Percentiles rank a stretch among this genome's conserved stretches.
Conservation (phyloP, 2,329 filamentous ascomycete species). For the Nemania sp. region DNA sequence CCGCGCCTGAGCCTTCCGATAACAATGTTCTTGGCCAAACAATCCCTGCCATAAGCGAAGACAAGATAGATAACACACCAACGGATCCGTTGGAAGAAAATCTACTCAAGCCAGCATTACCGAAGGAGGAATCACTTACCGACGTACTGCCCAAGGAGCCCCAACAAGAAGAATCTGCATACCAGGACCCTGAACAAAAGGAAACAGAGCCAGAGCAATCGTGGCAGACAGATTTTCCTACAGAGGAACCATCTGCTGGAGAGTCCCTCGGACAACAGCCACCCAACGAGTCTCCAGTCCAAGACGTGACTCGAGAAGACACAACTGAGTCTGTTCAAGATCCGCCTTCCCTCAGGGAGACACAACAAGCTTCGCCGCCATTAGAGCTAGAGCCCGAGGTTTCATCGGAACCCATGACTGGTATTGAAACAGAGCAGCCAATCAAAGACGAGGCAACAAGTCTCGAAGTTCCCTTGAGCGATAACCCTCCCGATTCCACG, state of each 20-base stretch:
- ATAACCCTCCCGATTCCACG: background rate
- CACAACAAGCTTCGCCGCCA: background rate
- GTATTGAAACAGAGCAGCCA: background rate
- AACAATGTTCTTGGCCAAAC: conserved; percentile 11
- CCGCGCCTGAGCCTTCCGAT: conserved; percentile 5
- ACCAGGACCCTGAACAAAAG: background rate
- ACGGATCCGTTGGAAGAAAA: conserved; percentile 9
- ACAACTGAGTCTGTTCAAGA: background rate
- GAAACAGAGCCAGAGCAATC: background rate
- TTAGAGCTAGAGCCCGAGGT: background rate
- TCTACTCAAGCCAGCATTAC: background rate
- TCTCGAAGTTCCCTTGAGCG: conserved; percentile 15
- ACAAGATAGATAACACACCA: conserved; percentile 31
- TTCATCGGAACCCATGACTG: conserved; percentile 6
- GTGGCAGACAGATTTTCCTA: background rate
- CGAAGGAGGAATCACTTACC: conserved; percentile 2
- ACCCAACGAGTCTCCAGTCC: background rate
- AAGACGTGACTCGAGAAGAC: background rate
- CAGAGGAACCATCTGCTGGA: background rate
- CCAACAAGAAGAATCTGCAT: background rate
- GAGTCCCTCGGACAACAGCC: background rate
- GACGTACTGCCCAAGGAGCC: background rate
- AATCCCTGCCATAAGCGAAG: conserved; percentile 37
- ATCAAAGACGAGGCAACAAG: conserved; percentile 1
- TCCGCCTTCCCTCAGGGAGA: background rate